These are phyloP conservation scores for Trichoderma afroharzianum DNA, from an alignment of 2,329 filamentous ascomycete genomes.

Conservation along the genomic window DNA sequence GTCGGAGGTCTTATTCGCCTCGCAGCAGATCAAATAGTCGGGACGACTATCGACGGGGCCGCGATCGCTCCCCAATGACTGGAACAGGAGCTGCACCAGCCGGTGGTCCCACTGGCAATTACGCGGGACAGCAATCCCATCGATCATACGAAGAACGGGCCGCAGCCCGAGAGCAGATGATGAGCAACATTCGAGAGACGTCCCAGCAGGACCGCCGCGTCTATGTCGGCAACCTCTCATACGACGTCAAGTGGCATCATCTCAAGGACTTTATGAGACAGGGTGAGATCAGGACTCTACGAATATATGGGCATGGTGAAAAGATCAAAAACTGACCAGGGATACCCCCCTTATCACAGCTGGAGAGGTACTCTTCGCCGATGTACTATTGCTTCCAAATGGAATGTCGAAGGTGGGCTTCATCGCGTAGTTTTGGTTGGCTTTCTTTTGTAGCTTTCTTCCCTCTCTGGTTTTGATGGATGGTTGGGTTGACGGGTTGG, in stretches of 20 bases:
- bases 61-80: slow-evolving; percentile 82
- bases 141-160: slow-evolving; percentile 81
- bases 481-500: slow-evolving; percentile 99
- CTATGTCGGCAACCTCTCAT: slow-evolving; percentile 98
- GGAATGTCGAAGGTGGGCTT: slow-evolving; percentile 99
- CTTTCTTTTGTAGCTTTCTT: slow-evolving; percentile 69
- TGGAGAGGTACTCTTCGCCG: slow-evolving; percentile 98
- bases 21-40: slow-evolving; percentile 72
- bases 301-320: slow-evolving; percentile 23
- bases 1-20: slow-evolving; percentile 74
- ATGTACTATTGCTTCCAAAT: slow-evolving; percentile 99
- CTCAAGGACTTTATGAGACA: slow-evolving; percentile 99
- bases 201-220: slow-evolving; percentile 98
- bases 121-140: slow-evolving; percentile 58
- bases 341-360: slow-evolving; percentile 54
- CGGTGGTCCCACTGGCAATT: slow-evolving; percentile 67
- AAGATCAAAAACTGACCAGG: slow-evolving; percentile 37
- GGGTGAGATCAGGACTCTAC: slow-evolving; percentile 60
- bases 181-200: slow-evolving; percentile 87
- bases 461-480: slow-evolving; percentile 71
- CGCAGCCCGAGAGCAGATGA: slow-evolving; percentile 88
- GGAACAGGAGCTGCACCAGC: slow-evolving; percentile 63
- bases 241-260: slow-evolving; percentile 99
- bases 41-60: slow-evolving; percentile 71
- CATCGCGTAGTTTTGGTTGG: slow-evolving; percentile 84